Conservation (phyloP, 805 yeast species). For the Candida anglica region DNA sequence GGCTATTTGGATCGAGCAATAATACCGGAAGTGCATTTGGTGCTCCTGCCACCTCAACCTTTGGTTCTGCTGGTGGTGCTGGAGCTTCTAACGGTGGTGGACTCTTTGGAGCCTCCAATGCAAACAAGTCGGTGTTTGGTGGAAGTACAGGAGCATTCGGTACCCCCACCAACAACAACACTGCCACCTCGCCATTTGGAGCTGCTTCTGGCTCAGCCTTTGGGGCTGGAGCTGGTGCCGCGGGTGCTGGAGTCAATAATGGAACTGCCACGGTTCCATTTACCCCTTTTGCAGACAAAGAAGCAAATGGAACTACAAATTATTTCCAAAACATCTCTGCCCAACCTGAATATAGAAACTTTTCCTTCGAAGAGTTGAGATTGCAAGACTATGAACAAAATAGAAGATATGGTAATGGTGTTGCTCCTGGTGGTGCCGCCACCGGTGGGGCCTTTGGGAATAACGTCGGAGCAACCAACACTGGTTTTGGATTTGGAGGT, state of each 20-base stretch:
- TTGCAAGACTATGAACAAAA: slow-evolving; percentile 79
- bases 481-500: slow-evolving; percentile 16
- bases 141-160: slow-evolving; percentile 22
- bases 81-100: slow-evolving; percentile 4
- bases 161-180: slow-evolving; percentile 13
- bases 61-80: slow-evolving; percentile 7
- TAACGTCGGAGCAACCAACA: slow-evolving; percentile 23
- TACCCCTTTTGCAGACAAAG: slow-evolving; percentile 68
- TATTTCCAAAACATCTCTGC: slow-evolving; percentile 71
- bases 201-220: slow-evolving; percentile 11
- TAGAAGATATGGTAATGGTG: slow-evolving; percentile 53
- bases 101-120: slow-evolving; percentile 6
- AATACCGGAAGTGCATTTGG: slow-evolving; percentile 16
- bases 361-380: slow-evolving; percentile 84
- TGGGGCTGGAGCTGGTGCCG: slow-evolving; percentile 20
- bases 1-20: slow-evolving; percentile 11
- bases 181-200: slow-evolving; percentile 18
- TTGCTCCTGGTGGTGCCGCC: slow-evolving; percentile 15
- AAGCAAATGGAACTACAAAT: slow-evolving; percentile 48
- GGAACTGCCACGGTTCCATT: slow-evolving; percentile 77
- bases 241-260: slow-evolving; percentile 37
- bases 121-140: slow-evolving; percentile 13
- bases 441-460: slow-evolving; percentile 25
- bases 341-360: slow-evolving; percentile 87
- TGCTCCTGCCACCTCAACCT: slow-evolving; percentile 9